phyloP scores from a whole-genome alignment of 2,329 filamentous ascomycete species.

The Fusarium aywerte region DNA sequence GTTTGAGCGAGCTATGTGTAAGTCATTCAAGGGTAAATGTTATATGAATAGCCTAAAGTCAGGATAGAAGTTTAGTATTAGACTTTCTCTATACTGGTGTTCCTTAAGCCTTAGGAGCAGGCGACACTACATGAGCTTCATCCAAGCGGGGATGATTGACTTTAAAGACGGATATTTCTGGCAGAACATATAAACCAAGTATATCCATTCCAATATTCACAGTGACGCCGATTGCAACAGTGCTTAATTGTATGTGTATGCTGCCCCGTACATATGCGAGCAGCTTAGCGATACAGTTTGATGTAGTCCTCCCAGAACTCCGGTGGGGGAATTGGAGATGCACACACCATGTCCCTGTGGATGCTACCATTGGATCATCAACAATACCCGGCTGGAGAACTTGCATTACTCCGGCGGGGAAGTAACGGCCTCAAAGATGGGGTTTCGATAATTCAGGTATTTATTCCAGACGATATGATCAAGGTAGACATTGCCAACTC shows the following conservation, averaged over 20 bases:
- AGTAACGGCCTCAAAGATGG: slow-evolving; percentile 12
- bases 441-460: neutral
- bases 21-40: no score
- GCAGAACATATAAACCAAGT: neutral
- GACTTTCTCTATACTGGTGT: neutral
- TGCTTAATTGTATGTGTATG: neutral
- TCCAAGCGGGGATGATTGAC: neutral
- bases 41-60: neutral
- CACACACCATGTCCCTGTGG: neutral
- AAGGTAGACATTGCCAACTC: neutral
- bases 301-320: neutral
- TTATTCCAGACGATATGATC: neutral
- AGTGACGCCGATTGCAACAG: no score
- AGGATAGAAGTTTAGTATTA: neutral
- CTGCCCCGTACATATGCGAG: neutral
- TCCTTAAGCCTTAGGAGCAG: neutral
- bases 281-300: neutral
- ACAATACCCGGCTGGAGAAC: slow-evolving; percentile 11
- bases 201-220: neutral
- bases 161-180: no score
- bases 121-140: neutral
- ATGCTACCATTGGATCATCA: slow-evolving; percentile 13
- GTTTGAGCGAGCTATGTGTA: no score
- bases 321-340: slow-evolving; percentile 11
- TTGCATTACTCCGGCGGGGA: slow-evolving; percentile 23